Conservation (phyloP, 1,139 yeast species). For the Suhomyces yuchorum region DNA sequence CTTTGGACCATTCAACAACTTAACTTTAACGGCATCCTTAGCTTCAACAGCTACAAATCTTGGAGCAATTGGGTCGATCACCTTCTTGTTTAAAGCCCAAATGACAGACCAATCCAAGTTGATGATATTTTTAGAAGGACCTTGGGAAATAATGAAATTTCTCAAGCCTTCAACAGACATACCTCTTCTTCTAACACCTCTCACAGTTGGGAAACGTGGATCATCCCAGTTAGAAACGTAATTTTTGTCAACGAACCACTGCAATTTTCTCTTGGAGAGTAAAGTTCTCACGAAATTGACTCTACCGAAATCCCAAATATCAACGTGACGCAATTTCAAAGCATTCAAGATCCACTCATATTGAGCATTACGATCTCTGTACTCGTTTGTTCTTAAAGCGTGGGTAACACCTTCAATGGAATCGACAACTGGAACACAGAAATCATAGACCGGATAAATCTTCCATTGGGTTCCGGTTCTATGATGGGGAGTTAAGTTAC, state of each 20-base stretch:
- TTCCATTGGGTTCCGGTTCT: slow-evolving; percentile 93
- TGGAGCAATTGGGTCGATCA: slow-evolving; percentile 95
- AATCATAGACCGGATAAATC: slow-evolving; percentile 95
- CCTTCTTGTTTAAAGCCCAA: slow-evolving; percentile 96
- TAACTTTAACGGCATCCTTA: slow-evolving; percentile 63
- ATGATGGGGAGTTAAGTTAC: slow-evolving; percentile 95
- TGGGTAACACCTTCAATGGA: slow-evolving; percentile 95
- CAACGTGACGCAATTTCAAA: slow-evolving; percentile 81
- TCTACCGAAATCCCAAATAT: slow-evolving; percentile 97
- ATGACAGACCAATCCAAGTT: slow-evolving; percentile 95
- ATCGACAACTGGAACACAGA: slow-evolving; percentile 96
- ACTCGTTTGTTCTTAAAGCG: slow-evolving; percentile 94
- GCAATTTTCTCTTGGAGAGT: slow-evolving; percentile 93
- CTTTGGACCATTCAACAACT: slow-evolving; percentile 70
- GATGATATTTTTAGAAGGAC: slow-evolving; percentile 94
- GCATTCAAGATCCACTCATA: slow-evolving; percentile 93
- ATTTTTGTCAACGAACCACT: slow-evolving; percentile 94
- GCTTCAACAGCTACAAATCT: slow-evolving; percentile 81
- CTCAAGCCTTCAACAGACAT: slow-evolving; percentile 97
- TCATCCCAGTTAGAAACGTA: slow-evolving; percentile 95
- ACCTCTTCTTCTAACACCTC: slow-evolving; percentile 99
- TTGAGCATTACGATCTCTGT: slow-evolving; percentile 97
- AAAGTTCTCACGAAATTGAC: slow-evolving; percentile 94
- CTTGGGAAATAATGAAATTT: slow-evolving; percentile 90
- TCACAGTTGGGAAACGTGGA: slow-evolving; percentile 98